These are phyloP conservation scores for Marasmius oreades DNA, from an alignment of 1,284 basidiomycete species.

Conservation along the genomic window DNA sequence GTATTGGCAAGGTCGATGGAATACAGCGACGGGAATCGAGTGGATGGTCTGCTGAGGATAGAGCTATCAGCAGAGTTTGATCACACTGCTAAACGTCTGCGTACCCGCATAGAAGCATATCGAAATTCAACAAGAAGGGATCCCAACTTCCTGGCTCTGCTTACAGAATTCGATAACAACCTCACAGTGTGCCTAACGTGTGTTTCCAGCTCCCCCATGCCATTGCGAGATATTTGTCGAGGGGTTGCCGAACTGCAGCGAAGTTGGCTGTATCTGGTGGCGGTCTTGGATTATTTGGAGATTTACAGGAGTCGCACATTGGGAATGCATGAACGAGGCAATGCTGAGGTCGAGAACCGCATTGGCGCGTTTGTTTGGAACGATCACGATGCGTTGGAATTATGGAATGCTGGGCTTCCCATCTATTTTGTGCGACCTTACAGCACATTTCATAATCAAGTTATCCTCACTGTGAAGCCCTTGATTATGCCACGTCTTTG, in stretches of 20 bases:
- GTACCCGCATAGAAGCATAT: background rate
- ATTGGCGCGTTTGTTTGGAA: conserved; percentile 8
- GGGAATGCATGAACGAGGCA: background rate
- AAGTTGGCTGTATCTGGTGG: background rate
- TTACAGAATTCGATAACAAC: background rate
- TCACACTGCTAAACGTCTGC: background rate
- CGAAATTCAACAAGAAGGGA: background rate
- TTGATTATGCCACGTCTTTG: background rate
- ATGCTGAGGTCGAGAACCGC: background rate
- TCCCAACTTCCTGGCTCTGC: background rate
- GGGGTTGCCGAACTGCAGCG: conserved; percentile 3
- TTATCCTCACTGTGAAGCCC: background rate
- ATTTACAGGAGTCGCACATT: background rate
- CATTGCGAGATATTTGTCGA: background rate
- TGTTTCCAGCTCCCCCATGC: background rate
- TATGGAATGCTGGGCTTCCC: background rate
- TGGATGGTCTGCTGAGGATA: no score
- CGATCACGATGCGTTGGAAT: background rate
- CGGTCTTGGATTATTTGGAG: background rate
- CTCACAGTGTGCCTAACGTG: background rate
- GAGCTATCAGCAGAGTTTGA: no score
- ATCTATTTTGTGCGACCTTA: conserved; percentile 1
- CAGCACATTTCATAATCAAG: background rate
- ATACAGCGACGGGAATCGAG: background rate
- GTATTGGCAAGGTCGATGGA: background rate